Conservation (phyloP, 768 basidiomycete species). For the Dendrothele bispora region DNA sequence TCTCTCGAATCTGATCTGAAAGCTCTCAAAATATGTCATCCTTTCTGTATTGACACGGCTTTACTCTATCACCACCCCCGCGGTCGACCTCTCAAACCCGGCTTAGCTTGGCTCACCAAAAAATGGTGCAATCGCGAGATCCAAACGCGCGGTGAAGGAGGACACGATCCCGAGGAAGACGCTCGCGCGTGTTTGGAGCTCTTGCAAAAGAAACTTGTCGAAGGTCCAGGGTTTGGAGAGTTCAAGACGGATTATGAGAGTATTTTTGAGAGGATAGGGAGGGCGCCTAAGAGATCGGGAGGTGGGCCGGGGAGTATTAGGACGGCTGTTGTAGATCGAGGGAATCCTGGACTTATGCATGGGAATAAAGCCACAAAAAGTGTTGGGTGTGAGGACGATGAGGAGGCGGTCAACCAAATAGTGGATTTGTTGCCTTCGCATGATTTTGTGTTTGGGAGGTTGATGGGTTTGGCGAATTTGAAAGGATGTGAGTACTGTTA, state of each 20-base stretch:
- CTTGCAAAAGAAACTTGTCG: constrained; percentile 74
- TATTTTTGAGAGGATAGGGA: constrained; percentile 82
- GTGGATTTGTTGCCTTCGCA: constrained; percentile 59
- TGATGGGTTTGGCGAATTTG: constrained; percentile 78
- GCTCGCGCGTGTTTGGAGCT: constrained; percentile 87
- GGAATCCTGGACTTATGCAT: constrained; percentile 82
- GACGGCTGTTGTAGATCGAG: constrained; percentile 80
- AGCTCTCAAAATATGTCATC: constrained; percentile 84
- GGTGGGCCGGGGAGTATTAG: constrained; percentile 44
- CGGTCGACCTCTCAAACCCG: constrained; percentile 91
- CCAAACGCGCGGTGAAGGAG: constrained; percentile 79
- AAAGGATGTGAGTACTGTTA: constrained; percentile 70
- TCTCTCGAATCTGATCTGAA: constrained; percentile 93
- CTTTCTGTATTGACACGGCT: constrained; percentile 89
- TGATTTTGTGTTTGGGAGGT: constrained; percentile 81
- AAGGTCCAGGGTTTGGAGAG: constrained; percentile 82
- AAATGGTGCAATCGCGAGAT: constrained; percentile 93
- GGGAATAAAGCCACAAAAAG: constrained; percentile 80
- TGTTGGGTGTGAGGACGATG: constrained; percentile 74
- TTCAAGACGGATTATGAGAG: constrained; percentile 83
- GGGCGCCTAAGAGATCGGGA: constrained; percentile 40
- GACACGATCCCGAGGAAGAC: constrained; percentile 95
- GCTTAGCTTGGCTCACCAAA: constrained; percentile 94
- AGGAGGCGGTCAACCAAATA: constrained; percentile 74
- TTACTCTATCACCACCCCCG: constrained; percentile 90